phyloP scores from a whole-genome alignment of 192 early-diverging fungal genomes.

The Spinellus fusiger region DNA sequence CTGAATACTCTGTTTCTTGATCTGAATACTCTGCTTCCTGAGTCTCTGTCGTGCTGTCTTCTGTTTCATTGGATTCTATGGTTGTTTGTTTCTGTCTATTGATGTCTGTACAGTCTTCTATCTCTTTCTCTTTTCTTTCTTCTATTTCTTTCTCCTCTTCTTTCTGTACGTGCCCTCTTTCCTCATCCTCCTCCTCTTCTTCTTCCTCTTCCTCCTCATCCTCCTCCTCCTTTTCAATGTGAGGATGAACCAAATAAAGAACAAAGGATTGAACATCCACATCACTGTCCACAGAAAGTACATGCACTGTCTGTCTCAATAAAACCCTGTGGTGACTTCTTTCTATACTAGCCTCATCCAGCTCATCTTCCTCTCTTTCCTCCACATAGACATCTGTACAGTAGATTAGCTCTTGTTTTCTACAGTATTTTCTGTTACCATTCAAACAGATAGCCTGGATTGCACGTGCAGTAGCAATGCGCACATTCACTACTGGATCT shows the following conservation, averaged over 20 bases:
- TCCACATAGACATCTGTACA: slow-evolving; percentile 7
- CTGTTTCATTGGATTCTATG: no score
- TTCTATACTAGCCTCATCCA: slow-evolving; percentile 18
- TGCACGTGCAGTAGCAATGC: slow-evolving; percentile 63
- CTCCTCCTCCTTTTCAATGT: neutral
- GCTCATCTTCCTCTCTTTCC: slow-evolving; percentile 6
- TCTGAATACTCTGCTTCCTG: no score
- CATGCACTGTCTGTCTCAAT: slow-evolving; percentile 12
- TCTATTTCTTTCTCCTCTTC: no score
- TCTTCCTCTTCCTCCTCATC: slow-evolving; percentile 2
- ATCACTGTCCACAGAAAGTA: slow-evolving; percentile 20
- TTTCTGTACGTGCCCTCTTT: neutral
- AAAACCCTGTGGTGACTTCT: no score
- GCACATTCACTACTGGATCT: slow-evolving; percentile 67
- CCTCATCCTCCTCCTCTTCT: neutral
- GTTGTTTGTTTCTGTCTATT: slow-evolving; percentile 6
- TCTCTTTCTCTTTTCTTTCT: neutral
- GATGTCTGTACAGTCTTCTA: neutral
- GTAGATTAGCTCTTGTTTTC: slow-evolving; percentile 8
- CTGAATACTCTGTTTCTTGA: no score
- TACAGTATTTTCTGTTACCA: slow-evolving; percentile 22
- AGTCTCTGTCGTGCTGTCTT: no score
- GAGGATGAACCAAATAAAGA: slow-evolving; percentile 15
- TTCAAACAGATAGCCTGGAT: slow-evolving; percentile 31
- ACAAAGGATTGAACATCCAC: slow-evolving; percentile 26